A percentile compares a stretch with the other conserved stretches of the same genome.
phyloP scores from a whole-genome alignment of 148 eudicot species.

The Pharnaceum exiguum region DNA sequence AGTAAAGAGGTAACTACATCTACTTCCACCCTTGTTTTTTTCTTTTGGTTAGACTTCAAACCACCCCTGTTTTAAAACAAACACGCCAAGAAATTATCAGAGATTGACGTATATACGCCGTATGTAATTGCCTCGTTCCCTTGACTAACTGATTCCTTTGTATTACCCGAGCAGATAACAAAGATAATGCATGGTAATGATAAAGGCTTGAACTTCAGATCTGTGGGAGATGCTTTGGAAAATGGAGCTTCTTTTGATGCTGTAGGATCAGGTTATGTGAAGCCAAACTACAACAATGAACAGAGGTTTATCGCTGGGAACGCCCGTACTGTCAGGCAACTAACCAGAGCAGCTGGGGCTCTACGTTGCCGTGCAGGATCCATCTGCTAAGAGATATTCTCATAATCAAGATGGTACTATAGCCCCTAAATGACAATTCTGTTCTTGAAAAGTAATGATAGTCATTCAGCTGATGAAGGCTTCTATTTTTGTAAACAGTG shows the following conservation, averaged over 20 bases:
- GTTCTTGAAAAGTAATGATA: no score
- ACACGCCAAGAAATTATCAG: background rate
- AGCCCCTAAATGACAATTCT: background rate
- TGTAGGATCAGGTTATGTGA: constrained; percentile 30
- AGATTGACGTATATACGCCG: background rate
- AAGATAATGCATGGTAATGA: constrained; percentile 31
- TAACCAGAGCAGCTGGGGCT: constrained; percentile 67
- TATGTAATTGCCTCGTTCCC: background rate
- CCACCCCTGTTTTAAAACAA: background rate
- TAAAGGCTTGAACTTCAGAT: constrained; percentile 34
- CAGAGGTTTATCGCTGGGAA: constrained; percentile 48
- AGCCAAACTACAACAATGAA: constrained; percentile 47
- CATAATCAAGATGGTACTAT: background rate
- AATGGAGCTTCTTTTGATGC: constrained; percentile 68
- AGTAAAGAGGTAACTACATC: constrained; percentile 59
- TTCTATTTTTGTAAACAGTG: no score
- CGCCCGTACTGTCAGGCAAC: constrained; percentile 42
- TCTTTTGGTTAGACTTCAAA: background rate
- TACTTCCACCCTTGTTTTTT: background rate
- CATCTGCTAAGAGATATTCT: constrained; percentile 31
- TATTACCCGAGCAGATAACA: constrained; percentile 37
- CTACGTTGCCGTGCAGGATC: constrained; percentile 43
- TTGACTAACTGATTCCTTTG: no score
- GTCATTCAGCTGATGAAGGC: no score
- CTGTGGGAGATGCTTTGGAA: constrained; percentile 61